Evolutionary conservation across 2,329 filamentous ascomycete genomes (phyloP), one percentile per base, ranked within the genome.

Genomic region (Arthrobotrys pseudoclavata): DNA sequence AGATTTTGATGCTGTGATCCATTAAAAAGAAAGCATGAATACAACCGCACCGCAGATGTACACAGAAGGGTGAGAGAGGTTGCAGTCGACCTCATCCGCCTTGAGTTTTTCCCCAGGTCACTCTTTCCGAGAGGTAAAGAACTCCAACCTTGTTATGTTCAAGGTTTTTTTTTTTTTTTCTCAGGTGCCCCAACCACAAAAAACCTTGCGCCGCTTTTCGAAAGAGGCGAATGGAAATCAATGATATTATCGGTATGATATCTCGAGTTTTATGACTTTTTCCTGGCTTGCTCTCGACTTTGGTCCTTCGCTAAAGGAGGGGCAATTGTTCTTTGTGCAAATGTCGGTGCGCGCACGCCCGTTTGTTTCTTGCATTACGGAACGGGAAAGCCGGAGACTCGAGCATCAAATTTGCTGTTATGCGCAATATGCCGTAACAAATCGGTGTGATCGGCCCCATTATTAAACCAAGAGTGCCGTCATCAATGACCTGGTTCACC

Each of bases 331-430:
- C 60, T 47, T 48, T 13, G 64, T 48, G 57, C 47, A 18, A 50
- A 68, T 67, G 74, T 77, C 74, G 71, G 74, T 77, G 74, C 74
- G 72, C 72, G 55, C 64, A 48, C 72, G 67, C 72, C 72, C 72
- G 72, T 70, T 70, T 50, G 50, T 67, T 77, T 71, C 74, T 70
- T 76, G 74, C 67, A 77, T 77, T 48, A 52, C 74, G 74, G 74
- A 77, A 77, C 74, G 74, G 74, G 61, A 66, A 67, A 70, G 74
- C 74, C 67, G 74, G 67, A 40, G 37, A 68, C 37, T 31, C 47
- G 61, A 62, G 42, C 60, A 61, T 69, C 55, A 66, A 69, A 48
- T 50, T 76, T 61, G 66, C 52, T 69, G 40, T 40, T 68, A 60
- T 60, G 72, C 67, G 67, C 74, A 71, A 71, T 67, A 71, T 71